These are phyloP conservation scores for Mycena filopes DNA, from an alignment of 768 basidiomycete genomes.

Conservation along the genomic window DNA sequence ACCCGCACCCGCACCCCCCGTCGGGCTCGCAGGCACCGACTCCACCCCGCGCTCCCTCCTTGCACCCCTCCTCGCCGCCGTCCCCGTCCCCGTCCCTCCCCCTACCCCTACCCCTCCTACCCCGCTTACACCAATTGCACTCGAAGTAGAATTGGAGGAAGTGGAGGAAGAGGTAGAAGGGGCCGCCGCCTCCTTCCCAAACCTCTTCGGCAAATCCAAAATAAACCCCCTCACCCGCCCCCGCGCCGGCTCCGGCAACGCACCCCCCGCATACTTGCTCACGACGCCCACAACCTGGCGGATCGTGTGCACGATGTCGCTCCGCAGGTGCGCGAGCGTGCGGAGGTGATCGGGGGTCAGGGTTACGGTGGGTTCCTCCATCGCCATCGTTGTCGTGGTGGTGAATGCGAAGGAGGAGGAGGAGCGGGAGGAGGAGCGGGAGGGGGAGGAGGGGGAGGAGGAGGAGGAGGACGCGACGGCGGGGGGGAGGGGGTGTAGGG, in stretches of 20 bases:
- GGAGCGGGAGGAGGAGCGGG: slow-evolving; percentile 34
- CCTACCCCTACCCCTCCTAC: slow-evolving; percentile 46
- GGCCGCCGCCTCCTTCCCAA: slow-evolving; percentile 36
- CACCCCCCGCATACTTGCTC: slow-evolving; percentile 84
- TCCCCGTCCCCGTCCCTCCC: slow-evolving; percentile 42
- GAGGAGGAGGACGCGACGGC: slow-evolving; percentile 33
- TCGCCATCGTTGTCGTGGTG: too few relatives aligned
- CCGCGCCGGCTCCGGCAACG: slow-evolving; percentile 87
- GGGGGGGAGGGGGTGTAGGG: slow-evolving; percentile 64
- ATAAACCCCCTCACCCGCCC: slow-evolving; percentile 80
- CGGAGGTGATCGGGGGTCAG: slow-evolving; percentile 60
- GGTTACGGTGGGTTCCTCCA: too few relatives aligned
- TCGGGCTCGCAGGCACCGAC: slow-evolving; percentile 36
- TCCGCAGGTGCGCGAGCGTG: slow-evolving; percentile 78
- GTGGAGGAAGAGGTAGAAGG: too few relatives aligned
- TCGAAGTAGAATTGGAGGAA: too few relatives aligned
- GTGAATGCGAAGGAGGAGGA: too few relatives aligned
- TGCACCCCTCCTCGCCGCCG: slow-evolving; percentile 42
- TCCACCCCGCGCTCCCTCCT: slow-evolving; percentile 51
- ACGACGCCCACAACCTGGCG: slow-evolving; percentile 91
- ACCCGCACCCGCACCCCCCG: slow-evolving; percentile 41
- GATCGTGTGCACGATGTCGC: slow-evolving; percentile 89
- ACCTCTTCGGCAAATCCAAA: slow-evolving; percentile 67
- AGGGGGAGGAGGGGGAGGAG: slow-evolving; percentile 37
- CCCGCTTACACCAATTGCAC: too few relatives aligned